Evolutionary conservation across 345 rosid species (phyloP).

Genomic region (Punica granatum): DNA sequence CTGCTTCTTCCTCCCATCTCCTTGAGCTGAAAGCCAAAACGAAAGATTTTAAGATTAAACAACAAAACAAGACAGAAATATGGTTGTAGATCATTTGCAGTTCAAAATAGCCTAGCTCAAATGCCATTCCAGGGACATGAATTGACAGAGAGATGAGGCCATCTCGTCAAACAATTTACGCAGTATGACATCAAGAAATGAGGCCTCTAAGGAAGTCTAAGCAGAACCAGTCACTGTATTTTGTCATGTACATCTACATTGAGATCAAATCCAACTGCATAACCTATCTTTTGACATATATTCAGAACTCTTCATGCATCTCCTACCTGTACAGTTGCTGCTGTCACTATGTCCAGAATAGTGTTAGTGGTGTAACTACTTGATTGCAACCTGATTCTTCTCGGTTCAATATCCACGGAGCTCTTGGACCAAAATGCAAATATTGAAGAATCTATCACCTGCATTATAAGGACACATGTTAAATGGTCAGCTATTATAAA

Average conservation of each 20-base stretch:
- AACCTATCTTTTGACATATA: neutral
- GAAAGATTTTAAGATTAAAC: neutral
- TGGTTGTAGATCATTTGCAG: neutral
- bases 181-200: neutral
- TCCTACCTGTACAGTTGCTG: conserved; percentile 94
- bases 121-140: neutral
- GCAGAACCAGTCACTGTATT: too few species aligned
- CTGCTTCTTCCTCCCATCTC: conserved; percentile 82
- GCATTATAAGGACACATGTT: conserved; percentile 5
- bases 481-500: neutral
- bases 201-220: too few species aligned
- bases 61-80: neutral
- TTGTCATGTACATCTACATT: too few species aligned
- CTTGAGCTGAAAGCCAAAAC: conserved; percentile 46
- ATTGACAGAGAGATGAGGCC: neutral
- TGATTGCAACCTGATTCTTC: conserved; percentile 91
- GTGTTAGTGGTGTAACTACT: conserved; percentile 81
- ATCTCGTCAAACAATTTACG: neutral
- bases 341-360: conserved; percentile 87
- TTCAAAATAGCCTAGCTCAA: neutral
- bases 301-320: neutral
- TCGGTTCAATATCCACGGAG: conserved; percentile 83
- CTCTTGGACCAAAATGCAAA: conserved; percentile 98
- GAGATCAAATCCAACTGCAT: neutral
- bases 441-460: conserved; percentile 77